Base-by-base conservation (phyloP, 352 stramenopile genomes). In the Pythium chondricola region DNA sequence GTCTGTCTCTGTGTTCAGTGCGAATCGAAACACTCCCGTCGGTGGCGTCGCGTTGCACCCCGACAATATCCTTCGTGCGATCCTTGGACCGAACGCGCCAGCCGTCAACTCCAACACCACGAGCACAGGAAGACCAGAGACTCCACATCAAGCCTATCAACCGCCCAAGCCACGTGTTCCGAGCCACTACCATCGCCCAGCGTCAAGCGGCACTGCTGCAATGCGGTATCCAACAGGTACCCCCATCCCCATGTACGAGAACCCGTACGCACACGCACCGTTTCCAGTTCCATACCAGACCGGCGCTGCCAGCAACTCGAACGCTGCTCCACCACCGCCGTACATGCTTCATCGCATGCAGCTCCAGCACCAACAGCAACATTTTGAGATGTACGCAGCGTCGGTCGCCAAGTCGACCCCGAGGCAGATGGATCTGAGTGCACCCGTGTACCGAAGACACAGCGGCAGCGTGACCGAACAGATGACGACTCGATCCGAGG, bases 31-130 rank as follows among this genome's bases (percentile, higher is more conserved):
- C 24, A 65, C 63, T 21, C 52, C 75, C 31, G 67, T 93, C 20
- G 71, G 67, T 4, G 83, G 83, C 25, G 78, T 93, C 25, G 58
- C 64, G 7, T 54, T 91, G 20, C 83, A 91, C 61, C 82, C 79
- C 0, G 73, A 88, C 54, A 93, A 93, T 56, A 78, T 85, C 33
- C 44, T 93, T 22, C 77, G 83, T 8, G 59, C 79, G 20, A 82
- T 93, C 26, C 60, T 93, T 20, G 77, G 80, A 0, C 24, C 69
- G 9, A 60, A 68, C 27, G 71, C 78, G 11, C 72, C 71, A 17
- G 29, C 29, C 7, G 29, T 33, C 14, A n/a, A n/a, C n/a, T n/a
- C n/a, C n/a, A n/a, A n/a, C n/a, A n/a, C n/a, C n/a, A n/a, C n/a
- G n/a, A n/a, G n/a, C n/a, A n/a, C n/a, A n/a, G n/a, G n/a, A n/a